phyloP scores from a whole-genome alignment of 2,329 filamentous ascomycete genomes.

The Colletotrichum sp. region DNA sequence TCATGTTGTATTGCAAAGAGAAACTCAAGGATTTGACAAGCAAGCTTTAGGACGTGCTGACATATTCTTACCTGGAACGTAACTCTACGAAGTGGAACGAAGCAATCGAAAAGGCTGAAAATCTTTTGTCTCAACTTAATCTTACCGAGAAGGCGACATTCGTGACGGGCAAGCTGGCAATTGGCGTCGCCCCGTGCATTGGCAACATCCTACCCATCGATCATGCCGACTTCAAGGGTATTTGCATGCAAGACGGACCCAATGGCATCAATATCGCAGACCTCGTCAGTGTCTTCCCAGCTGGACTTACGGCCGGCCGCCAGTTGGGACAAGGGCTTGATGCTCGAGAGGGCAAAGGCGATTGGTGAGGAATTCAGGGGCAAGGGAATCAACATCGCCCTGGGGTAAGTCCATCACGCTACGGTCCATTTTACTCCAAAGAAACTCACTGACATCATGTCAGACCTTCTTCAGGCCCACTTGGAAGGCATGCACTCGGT shows the following conservation, averaged over 20 bases:
- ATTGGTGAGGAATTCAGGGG: conserved; percentile 73
- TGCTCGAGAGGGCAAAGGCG: conserved; percentile 71
- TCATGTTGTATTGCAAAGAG: neutral
- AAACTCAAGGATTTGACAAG: neutral
- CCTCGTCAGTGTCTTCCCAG: conserved; percentile 67
- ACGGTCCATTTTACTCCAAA: neutral
- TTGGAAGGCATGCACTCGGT: conserved; percentile 75
- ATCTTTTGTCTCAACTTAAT: conserved; percentile 59
- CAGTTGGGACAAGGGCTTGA: conserved; percentile 80
- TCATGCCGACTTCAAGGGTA: conserved; percentile 68
- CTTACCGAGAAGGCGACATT: conserved; percentile 79
- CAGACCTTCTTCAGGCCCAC: conserved; percentile 71
- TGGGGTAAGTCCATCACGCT: conserved; percentile 50
- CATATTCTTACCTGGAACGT: neutral
- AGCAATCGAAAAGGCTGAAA: neutral
- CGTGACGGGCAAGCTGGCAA: conserved; percentile 74
- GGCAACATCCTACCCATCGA: conserved; percentile 63
- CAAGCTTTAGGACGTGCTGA: neutral
- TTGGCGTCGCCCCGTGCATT: conserved; percentile 73
- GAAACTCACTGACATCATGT: neutral
- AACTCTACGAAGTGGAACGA: neutral
- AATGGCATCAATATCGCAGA: conserved; percentile 63
- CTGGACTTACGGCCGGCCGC: conserved; percentile 80
- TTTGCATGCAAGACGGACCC: conserved; percentile 83
- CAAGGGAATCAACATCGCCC: conserved; percentile 75